Evolutionary conservation across 2,329 filamentous ascomycete genomes (phyloP), one percentile per base, ranked within the genome.

Genomic region (Lachnellula willkommii): DNA sequence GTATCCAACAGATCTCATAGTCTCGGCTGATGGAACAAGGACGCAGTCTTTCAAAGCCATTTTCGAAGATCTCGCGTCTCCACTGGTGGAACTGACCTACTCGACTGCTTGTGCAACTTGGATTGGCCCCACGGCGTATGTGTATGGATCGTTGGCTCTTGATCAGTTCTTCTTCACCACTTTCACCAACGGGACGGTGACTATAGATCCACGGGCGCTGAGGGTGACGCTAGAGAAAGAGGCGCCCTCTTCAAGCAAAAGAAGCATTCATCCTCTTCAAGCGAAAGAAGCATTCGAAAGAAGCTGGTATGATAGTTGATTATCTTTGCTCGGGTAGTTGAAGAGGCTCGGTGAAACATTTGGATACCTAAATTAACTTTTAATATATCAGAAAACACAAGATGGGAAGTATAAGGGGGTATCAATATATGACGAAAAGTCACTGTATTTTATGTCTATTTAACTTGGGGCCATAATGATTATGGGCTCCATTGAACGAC

Each of bases 261-360:
- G 42, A 74, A 79, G 56, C 79, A 83, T 68, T 80, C 82, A 20
- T 1, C 28, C 3, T 83, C 47, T 88, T 82, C 74, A 11, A 12
- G 9, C 9, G 11, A 32, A 70, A 72, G 42, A 74, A 79, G 56
- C 79, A 83, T 68, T 80, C 82, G 14, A 22, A 6, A 5, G 36
- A 37, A 15, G 17, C 46, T 2, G 8, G 40, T 7, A 11, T 15
- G 17, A n/a, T 46, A 28, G 37, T 22, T 37, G 28, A 32, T 3
- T 32, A 11, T 11, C 9, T 12, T 3, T 32, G 28, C 9, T 32
- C 9, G 3, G 28, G 28, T 3, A 24, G 28, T 12, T 11, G 28
- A 9, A 7, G 6, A 7, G 26, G 26, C 26, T 28, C 7, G 5
- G 26, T 11, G 28, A 12, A 32, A 32, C 9, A 32, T 12, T 32